Conservation (phyloP, 164 flowering plant genomes). For the Vitis labrusca region DNA sequence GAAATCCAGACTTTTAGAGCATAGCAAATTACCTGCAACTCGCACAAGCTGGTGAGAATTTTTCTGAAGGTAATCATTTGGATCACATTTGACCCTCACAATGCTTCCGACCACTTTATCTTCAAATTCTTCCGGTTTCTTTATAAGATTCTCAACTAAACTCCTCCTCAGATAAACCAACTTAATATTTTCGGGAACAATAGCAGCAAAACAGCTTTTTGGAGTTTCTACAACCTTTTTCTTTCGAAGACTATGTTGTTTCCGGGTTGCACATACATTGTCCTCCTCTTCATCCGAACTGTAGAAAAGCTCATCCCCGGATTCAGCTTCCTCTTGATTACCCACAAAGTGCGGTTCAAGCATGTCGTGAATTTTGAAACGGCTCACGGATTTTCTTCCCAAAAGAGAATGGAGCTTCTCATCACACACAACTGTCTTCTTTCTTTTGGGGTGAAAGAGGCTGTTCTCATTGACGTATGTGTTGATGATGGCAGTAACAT, state of each 20-base stretch:
- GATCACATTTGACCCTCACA: conserved; percentile 41
- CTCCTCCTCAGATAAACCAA: conserved; percentile 38
- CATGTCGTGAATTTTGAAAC: conserved; percentile 29
- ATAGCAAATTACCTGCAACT: conserved; percentile 28
- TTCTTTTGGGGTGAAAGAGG: conserved; percentile 32
- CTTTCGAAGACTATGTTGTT: neutral
- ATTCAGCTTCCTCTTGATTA: conserved; percentile 22
- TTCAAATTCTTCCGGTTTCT: conserved; percentile 27
- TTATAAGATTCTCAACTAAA: conserved; percentile 28
- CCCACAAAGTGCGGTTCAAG: conserved; percentile 39
- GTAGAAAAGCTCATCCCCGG: conserved; percentile 16
- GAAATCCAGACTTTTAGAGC: no score
- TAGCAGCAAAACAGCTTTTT: conserved; percentile 33
- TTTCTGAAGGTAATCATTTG: conserved; percentile 34
- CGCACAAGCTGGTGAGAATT: conserved; percentile 30
- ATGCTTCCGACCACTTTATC: conserved; percentile 36
- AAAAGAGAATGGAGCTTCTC: conserved; percentile 32
- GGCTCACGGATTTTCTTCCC: conserved; percentile 32
- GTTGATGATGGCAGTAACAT: conserved; percentile 23
- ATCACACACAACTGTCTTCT: conserved; percentile 41
- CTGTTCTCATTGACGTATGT: conserved; percentile 26
- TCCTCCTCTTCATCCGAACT: conserved; percentile 16
- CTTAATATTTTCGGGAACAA: conserved; percentile 38
- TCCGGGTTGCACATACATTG: neutral
- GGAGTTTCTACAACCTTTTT: conserved; percentile 1